Base-by-base conservation (phyloP, 1,284 basidiomycete species). In the Tetrapyrgos nigripes region DNA sequence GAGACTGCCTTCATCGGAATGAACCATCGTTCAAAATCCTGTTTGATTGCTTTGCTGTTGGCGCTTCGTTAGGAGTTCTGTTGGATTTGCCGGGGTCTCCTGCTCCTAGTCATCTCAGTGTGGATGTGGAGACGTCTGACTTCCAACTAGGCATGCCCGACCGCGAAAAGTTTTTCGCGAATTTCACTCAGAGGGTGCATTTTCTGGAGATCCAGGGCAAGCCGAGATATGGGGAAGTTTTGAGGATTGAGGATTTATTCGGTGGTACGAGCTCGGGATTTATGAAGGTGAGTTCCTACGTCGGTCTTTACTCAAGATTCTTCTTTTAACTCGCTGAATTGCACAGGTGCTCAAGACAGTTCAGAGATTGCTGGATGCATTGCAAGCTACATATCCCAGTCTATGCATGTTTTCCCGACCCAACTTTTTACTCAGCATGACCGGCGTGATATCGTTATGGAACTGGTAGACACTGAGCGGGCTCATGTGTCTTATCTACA, bases 11-110 rank as follows among this genome's bases (percentile, higher is more conserved):
- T 26, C 53, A 59, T 44, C 45, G 44, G 23, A 54, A n/a, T 63
- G 62, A 59, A 63, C 66, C 45, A 55, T 64, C 72, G 3, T 61
- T 73, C 46, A 66, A 66, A 29, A 61, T 71, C 11, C 65, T 79
- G 26, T 79, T 74, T 70, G 68, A 74, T 49, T 76, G 73, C 53
- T 70, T 78, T 51, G 67, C 72, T 31, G 72, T 75, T 40, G 77
- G 75, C 9, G 73, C 70, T 14, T 72, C 77, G 1, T 66, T 77
- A 17, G 66, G 67, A 44, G 73, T 75, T 2, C 68, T 79, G 13
- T 65, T 78, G 27, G 71, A 74, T 51, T 68, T 78, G 19, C 63
- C 78, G n/a, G 74, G 76, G 14, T 72, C 74, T 4, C 74, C 75
- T 1, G 66, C 72, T 4, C 69, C 70, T 1, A 64, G 65, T 46